These are phyloP conservation scores for Leccinum fuscescens DNA, from an alignment of 1,284 basidiomycete genomes.

Conservation along the genomic window DNA sequence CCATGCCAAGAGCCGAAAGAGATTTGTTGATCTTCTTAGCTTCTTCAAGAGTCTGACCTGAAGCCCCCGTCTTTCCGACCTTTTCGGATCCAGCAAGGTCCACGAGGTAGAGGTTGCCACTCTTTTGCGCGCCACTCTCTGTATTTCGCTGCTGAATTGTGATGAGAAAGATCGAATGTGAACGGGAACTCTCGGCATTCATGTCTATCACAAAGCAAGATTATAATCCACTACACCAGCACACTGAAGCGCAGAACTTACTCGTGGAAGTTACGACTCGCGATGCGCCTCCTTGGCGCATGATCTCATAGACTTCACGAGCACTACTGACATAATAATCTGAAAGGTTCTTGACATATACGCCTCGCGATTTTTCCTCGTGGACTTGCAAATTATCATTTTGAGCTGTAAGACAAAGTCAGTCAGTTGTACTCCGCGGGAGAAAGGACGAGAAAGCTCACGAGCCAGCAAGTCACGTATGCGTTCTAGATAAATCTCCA, in stretches of 20 bases:
- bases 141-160: constrained; percentile 97
- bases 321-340: constrained; percentile 98
- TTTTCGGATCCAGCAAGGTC: constrained; percentile 99
- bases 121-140: constrained; percentile 94
- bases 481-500: constrained; percentile 99
- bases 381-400: constrained; percentile 99
- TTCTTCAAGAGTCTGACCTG: constrained; percentile 97
- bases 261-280: constrained; percentile 95
- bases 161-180: constrained; percentile 98
- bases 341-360: constrained; percentile 97
- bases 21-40: constrained; percentile 99
- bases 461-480: constrained; percentile 95
- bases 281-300: constrained; percentile 92
- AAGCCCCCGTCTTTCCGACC: constrained; percentile 98
- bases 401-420: constrained; percentile 61
- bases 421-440: background rate
- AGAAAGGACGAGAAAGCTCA: constrained; percentile 46
- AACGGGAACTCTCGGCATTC: constrained; percentile 99
- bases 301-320: constrained; percentile 98
- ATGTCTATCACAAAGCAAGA: constrained; percentile 69
- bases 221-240: constrained; percentile 4
- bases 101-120: constrained; percentile 95
- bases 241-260: constrained; percentile 41
- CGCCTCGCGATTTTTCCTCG: constrained; percentile 96
- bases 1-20: constrained; percentile 97